These are phyloP conservation scores for Hygrocybe punicea DNA, from an alignment of 768 basidiomycete genomes.

Conservation along the genomic window DNA sequence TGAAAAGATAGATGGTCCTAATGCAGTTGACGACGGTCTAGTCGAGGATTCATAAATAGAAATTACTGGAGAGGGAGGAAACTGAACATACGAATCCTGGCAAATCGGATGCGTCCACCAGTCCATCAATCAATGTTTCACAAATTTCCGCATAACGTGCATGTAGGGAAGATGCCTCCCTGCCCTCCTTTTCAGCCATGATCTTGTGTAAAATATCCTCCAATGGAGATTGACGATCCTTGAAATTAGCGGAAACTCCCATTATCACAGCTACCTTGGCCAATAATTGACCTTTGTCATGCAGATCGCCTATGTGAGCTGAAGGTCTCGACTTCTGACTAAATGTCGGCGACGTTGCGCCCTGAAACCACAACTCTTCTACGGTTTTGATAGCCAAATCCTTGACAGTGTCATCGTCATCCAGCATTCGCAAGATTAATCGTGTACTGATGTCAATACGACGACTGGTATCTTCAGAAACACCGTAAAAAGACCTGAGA, in stretches of 20 bases:
- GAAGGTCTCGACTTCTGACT: constrained; percentile 36
- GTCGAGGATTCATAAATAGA: not conserved
- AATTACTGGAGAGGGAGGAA: not conserved
- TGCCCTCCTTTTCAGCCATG: constrained; percentile 65
- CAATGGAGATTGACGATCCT: constrained; percentile 77
- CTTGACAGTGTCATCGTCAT: constrained; percentile 94
- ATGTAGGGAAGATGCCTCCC: constrained; percentile 53
- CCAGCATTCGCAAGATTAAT: constrained; percentile 78
- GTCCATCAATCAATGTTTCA: constrained; percentile 78
- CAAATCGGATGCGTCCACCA: constrained; percentile 82
- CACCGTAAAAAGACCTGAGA: constrained; percentile 74
- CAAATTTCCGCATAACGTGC: constrained; percentile 76
- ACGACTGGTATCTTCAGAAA: constrained; percentile 55
- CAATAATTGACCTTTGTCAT: constrained; percentile 55
- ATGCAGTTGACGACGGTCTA: constrained; percentile 84
- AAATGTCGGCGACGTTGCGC: constrained; percentile 29
- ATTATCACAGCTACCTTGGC: constrained; percentile 79
- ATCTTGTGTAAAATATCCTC: constrained; percentile 85
- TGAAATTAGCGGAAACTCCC: constrained; percentile 77
- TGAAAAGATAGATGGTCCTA: constrained; percentile 78
- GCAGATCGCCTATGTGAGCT: constrained; percentile 26
- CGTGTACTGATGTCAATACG: constrained; percentile 78
- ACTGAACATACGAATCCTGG: constrained; percentile 63
- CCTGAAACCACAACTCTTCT: constrained; percentile 87
- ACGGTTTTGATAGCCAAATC: constrained; percentile 87